Evolutionary conservation across 306 rosid genomes (phyloP), one percentile per base, ranked within the genome.

Genomic region (Quercus agrifolia): DNA sequence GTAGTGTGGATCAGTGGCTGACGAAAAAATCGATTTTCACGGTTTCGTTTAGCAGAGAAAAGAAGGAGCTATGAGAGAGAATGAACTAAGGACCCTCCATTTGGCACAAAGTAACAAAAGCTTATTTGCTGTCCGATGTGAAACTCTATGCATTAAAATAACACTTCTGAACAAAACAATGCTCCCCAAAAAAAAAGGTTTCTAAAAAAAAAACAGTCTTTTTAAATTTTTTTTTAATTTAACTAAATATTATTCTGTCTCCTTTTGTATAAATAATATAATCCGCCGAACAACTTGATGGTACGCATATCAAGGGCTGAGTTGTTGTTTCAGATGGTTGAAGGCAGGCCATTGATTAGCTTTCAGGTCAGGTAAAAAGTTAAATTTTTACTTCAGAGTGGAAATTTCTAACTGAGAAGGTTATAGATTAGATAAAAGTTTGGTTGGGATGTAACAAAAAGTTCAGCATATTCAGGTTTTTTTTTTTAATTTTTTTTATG

Each of bases 41-140:
- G 84, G 23, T 38, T 51, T 56, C 79, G 82, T 75, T 68, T 70
- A 75, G 78, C 30, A 75, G 57, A 83, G 58, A 69, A 68, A 73
- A 70, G 80, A 74, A 72, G 74, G 56, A 20, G 76, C 62, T 80
- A 67, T 68, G 56, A 15, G 73, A 56, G 74, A 75, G 73, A 66
- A 71, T 46, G 33, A 63, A 52, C 88, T 82, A 84, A 82, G 96
- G 93, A 85, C 86, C 92, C 90, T 88, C 97, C 90, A 88, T 88
- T 85, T 68, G 78, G 86, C 91, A 87, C 87, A 87, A 87, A 78
- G 89, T 72, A 79, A 87, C 86, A 82, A 79, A 80, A 80, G 91
- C 88, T 87, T 73, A 68, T 78, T 84, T 78, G 90, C 71, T 64
- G 93, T 84, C 89, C 64, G 83, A 78, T 87, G 91, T 70, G 93